Evolutionary conservation across 768 basidiomycete genomes (phyloP).

Genomic region (Boletus vermiculosoides): DNA sequence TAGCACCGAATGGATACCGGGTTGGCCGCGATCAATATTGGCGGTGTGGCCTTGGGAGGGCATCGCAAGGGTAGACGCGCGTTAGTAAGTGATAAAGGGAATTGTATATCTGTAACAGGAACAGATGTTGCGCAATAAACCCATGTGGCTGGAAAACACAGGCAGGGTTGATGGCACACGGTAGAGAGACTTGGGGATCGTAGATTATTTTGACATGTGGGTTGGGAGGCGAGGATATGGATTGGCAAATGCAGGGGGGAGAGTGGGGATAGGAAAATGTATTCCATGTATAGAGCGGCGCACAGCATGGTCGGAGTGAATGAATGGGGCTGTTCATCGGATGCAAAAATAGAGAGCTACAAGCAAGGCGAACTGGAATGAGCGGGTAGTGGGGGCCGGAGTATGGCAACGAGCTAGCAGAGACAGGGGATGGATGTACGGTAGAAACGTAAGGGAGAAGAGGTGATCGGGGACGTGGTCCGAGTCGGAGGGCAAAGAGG

Average conservation of each 20-base stretch:
- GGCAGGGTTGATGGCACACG: background rate
- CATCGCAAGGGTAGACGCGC: background rate
- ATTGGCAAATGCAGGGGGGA: background rate
- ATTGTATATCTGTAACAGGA: slow-evolving; percentile 12
- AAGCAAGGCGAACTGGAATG: background rate
- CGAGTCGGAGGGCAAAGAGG: background rate
- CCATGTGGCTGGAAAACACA: background rate
- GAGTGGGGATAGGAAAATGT: background rate
- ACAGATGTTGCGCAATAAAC: background rate
- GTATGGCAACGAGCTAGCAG: background rate
- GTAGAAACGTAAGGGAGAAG: too few relatives aligned
- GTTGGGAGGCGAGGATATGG: background rate
- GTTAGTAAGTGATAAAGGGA: slow-evolving; percentile 1
- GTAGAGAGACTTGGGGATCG: background rate
- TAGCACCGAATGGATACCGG: slow-evolving; percentile 6
- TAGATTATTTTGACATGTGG: background rate
- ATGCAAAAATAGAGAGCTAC: slow-evolving; percentile 5
- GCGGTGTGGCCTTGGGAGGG: slow-evolving; percentile 8
- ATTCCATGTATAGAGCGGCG: slow-evolving; percentile 13
- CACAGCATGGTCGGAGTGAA: slow-evolving; percentile 7
- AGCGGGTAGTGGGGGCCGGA: background rate
- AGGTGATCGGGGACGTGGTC: too few relatives aligned
- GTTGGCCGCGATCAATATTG: slow-evolving; percentile 14
- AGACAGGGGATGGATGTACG: too few relatives aligned
- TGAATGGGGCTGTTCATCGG: slow-evolving; percentile 7